A percentile compares a stretch with the other conserved stretches of the same genome.
These are phyloP conservation scores for Talaromyces rugulosus DNA, from an alignment of 2,329 filamentous ascomycete genomes.

Conservation along the genomic window DNA sequence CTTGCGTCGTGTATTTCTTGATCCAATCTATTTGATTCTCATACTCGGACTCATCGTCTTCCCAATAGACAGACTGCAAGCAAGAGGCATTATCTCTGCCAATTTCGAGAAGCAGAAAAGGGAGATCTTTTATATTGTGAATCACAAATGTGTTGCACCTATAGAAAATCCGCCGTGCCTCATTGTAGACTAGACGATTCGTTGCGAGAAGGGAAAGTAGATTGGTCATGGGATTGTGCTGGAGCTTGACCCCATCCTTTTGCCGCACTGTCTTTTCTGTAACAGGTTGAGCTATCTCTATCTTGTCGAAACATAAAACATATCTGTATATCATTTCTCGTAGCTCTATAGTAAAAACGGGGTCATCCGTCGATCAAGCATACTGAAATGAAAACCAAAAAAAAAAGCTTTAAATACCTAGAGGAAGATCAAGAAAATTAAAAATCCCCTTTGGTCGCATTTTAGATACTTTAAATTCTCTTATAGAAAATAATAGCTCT, in stretches of 20 bases:
- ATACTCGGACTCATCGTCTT: not conserved
- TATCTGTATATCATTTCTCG: not conserved
- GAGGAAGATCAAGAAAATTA: not conserved
- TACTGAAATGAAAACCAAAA: no score
- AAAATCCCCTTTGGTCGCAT: not conserved
- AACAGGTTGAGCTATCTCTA: not conserved
- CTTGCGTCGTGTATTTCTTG: not conserved
- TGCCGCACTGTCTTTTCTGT: not conserved
- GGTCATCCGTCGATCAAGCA: no score
- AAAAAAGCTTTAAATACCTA: not conserved
- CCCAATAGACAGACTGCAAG: not conserved
- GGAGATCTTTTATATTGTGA: not conserved
- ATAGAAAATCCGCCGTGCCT: not conserved
- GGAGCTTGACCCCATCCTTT: not conserved
- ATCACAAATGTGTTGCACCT: not conserved
- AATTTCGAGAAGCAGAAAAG: not conserved
- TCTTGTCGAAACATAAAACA: not conserved
- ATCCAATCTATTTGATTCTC: not conserved
- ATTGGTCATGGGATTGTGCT: not conserved
- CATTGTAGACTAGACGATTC: constrained; percentile 1
- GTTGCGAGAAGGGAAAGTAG: not conserved
- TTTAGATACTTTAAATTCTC: not conserved
- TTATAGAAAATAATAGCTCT: not conserved
- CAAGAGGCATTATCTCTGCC: not conserved
- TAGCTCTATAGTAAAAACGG: not conserved